These are phyloP conservation scores for Leccinum variabile DNA, from an alignment of 1,284 basidiomycete species.

Conservation along the genomic window DNA sequence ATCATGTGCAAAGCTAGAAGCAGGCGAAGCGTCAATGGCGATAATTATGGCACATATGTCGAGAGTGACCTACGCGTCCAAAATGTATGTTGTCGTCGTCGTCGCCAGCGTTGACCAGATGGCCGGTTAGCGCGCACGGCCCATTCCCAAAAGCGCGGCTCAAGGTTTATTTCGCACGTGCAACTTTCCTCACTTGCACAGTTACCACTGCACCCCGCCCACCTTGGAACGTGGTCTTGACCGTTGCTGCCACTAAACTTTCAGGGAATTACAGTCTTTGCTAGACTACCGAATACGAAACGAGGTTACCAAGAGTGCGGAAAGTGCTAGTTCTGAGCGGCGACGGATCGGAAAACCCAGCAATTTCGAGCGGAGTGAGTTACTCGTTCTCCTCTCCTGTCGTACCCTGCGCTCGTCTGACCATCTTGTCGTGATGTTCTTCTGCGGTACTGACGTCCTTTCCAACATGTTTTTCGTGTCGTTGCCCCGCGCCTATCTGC, in stretches of 20 bases:
- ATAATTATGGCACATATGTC: slow-evolving; percentile 34
- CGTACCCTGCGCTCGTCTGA: not conserved
- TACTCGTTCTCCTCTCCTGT: slow-evolving; percentile 1
- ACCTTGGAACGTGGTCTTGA: slow-evolving; percentile 10
- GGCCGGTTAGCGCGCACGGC: slow-evolving; percentile 26
- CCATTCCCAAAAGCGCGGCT: slow-evolving; percentile 30
- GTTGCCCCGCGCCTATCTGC: slow-evolving; percentile 30
- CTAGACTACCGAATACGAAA: slow-evolving; percentile 13
- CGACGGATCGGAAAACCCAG: slow-evolving; percentile 38
- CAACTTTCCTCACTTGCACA: slow-evolving; percentile 28
- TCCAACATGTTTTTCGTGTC: slow-evolving; percentile 21
- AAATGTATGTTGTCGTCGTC: slow-evolving; percentile 22
- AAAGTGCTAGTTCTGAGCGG: slow-evolving; percentile 35
- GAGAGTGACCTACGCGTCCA: slow-evolving; percentile 1
- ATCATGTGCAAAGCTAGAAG: slow-evolving; percentile 27
- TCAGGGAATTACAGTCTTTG: slow-evolving; percentile 11
- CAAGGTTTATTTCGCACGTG: slow-evolving; percentile 38
- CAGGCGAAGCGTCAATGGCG: slow-evolving; percentile 15
- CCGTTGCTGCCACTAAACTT: slow-evolving; percentile 11
- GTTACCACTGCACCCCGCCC: slow-evolving; percentile 25
- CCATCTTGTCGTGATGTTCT: slow-evolving; percentile 5
- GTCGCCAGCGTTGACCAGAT: slow-evolving; percentile 17
- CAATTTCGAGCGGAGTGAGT: slow-evolving; percentile 41
- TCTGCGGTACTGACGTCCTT: slow-evolving; percentile 10
- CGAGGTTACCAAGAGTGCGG: slow-evolving; percentile 11